These are phyloP conservation scores for Earliella scabrosa DNA, from an alignment of 1,284 basidiomycete species.

Conservation along the genomic window DNA sequence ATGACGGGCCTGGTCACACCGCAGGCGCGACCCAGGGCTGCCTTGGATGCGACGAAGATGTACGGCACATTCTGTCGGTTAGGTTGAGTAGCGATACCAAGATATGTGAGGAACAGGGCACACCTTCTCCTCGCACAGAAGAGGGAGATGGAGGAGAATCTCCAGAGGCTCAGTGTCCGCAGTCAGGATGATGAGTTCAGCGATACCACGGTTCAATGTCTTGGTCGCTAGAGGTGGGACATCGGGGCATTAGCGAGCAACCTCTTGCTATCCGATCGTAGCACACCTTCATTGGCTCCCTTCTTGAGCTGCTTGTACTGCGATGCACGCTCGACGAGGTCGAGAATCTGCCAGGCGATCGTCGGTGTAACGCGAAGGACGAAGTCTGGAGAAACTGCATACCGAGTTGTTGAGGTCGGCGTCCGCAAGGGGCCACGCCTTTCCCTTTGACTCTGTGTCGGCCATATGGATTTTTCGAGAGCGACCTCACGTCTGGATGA, in stretches of 20 bases:
- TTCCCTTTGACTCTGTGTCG: slow-evolving; percentile 55
- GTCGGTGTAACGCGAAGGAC: slow-evolving; percentile 23
- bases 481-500: slow-evolving; percentile 76
- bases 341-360: slow-evolving; percentile 68
- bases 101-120: slow-evolving; percentile 9
- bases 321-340: slow-evolving; percentile 86
- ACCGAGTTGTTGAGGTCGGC: slow-evolving; percentile 94
- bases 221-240: slow-evolving; percentile 73
- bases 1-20: slow-evolving; percentile 97
- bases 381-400: slow-evolving; percentile 39
- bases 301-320: slow-evolving; percentile 99
- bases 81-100: slow-evolving; percentile 8
- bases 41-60: slow-evolving; percentile 94
- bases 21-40: slow-evolving; percentile 94
- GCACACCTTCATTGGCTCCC: slow-evolving; percentile 91
- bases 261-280: not conserved
- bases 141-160: slow-evolving; percentile 95
- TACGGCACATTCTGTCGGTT: slow-evolving; percentile 87
- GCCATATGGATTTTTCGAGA: slow-evolving; percentile 48
- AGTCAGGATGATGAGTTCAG: slow-evolving; percentile 98
- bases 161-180: slow-evolving; percentile 98
- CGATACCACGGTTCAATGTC: slow-evolving; percentile 98
- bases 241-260: not conserved
- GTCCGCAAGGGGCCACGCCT: slow-evolving; percentile 94
- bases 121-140: slow-evolving; percentile 98